A percentile compares a stretch with the other conserved stretches of the same genome.
Conservation (phyloP, 2,329 filamentous ascomycete species). For the Fusarium sp. region DNA sequence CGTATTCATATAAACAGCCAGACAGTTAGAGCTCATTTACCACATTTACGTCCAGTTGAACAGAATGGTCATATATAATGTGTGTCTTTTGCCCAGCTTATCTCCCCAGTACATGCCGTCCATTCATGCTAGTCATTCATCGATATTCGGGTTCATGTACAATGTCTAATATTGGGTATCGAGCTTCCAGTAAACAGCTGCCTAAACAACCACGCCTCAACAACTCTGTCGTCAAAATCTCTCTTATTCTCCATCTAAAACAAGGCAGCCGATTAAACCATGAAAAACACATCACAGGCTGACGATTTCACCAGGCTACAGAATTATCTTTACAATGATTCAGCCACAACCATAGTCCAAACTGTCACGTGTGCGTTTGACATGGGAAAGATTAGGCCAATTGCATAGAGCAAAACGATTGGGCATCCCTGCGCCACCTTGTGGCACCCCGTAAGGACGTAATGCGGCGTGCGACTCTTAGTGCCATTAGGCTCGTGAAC, state of each 20-base stretch:
- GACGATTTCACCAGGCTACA: constrained; percentile 45
- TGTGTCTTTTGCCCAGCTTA: not conserved
- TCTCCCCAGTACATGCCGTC: not conserved
- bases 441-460: constrained; percentile 43
- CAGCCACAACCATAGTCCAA: constrained; percentile 31
- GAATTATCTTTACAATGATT: constrained; percentile 25
- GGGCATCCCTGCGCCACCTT: constrained; percentile 39
- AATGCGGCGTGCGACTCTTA: constrained; percentile 46
- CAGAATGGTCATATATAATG: not conserved
- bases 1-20: not conserved
- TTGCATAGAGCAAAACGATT: constrained; percentile 19
- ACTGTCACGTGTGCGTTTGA: constrained; percentile 33
- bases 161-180: not conserved
- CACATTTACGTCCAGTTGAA: too few relatives aligned
- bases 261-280: constrained; percentile 32
- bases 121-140: not conserved
- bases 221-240: constrained; percentile 2
- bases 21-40: not conserved
- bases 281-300: constrained; percentile 37
- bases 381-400: not conserved
- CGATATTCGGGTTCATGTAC: not conserved
- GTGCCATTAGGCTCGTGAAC: constrained; percentile 51
- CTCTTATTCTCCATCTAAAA: not conserved
- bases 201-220: constrained; percentile 13
- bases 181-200: constrained; percentile 10